phyloP scores from a whole-genome alignment of 2,329 filamentous ascomycete species.

The Beauveria bassiana region DNA sequence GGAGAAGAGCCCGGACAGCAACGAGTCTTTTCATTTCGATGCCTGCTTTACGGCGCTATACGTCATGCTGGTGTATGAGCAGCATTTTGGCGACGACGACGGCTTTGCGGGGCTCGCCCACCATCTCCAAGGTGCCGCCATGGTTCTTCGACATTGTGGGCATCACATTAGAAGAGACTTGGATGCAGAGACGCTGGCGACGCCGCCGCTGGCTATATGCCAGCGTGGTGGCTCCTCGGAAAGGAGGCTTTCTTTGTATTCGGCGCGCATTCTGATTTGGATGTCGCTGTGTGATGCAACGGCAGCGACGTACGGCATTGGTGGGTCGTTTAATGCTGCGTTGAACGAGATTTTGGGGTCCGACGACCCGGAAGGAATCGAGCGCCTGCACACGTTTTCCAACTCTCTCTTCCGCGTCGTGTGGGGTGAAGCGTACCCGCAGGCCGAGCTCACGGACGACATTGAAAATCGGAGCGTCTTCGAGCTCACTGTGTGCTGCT shows the following conservation, averaged over 20 bases:
- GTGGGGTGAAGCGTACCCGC: conserved; percentile 27
- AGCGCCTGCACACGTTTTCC: conserved; percentile 24
- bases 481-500: conserved; percentile 21
- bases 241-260: conserved; percentile 22
- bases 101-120: conserved; percentile 22
- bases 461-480: conserved; percentile 28
- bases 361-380: conserved; percentile 17
- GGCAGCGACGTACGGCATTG: conserved; percentile 24
- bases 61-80: conserved; percentile 30
- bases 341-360: conserved; percentile 12
- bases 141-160: conserved; percentile 22
- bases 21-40: conserved; percentile 21
- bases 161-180: conserved; percentile 6
- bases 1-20: conserved; percentile 13
- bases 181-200: neutral
- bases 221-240: neutral
- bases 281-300: conserved; percentile 23
- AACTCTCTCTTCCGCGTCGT: conserved; percentile 25
- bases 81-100: conserved; percentile 29
- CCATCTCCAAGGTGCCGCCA: conserved; percentile 25
- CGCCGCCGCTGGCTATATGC: neutral
- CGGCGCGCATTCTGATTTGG: conserved; percentile 27
- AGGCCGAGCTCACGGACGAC: conserved; percentile 27
- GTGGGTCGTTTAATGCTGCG: conserved; percentile 24
- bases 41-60: conserved; percentile 24